Base-by-base conservation (phyloP, 2,329 filamentous ascomycete species). In the Cladorrhinum sp. region DNA sequence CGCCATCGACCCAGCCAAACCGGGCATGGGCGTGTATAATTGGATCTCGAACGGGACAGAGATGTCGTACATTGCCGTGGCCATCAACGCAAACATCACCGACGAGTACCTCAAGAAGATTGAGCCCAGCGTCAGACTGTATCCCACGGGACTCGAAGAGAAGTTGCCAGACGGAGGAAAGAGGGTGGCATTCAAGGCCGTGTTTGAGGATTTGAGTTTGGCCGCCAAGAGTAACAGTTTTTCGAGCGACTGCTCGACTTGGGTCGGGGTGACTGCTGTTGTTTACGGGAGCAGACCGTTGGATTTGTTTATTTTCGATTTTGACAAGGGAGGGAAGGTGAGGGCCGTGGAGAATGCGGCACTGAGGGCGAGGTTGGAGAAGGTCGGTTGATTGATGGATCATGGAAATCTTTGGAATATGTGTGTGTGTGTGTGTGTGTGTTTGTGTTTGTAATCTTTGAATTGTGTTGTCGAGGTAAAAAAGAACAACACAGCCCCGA, bases 11-110 rank as follows among this genome's bases (percentile, higher is more conserved):
- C 54, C 52, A 20, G 49, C 53, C n/a, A 62, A 58, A 3, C 73
- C 72, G 0, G 73, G 73, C 0, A 65, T 75, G 1, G 67, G 67
- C 21, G 64, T 74, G 7, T 55, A 60, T 5, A 59, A 67, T 10
- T 75, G 73, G 73, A 56, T 70, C n/a, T 73, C 69, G 65, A 74
- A 74, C 65, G 66, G 68, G n/a, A 72, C 70, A n/a, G 66, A 72
- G 59, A 69, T 74, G 63, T 50, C 69, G 2, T 58, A 51, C n/a
- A 39, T 68, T 1, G 64, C 68, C 7, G 58, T 61, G 5, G 64
- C 63, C 26, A 61, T 70, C 33, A 62, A 53, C 16, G 51, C 55
- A 52, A 69, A 69, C 20, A 59, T 71, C 14, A 63, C 65, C 0
- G 62, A 68, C 0, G 67, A 64, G 1, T 65, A 69, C 56, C 67